A percentile compares a stretch with the other conserved stretches of the same genome.
Evolutionary conservation across 352 stramenopile species (phyloP).

Genomic region (Globisporangium apiculatum): DNA sequence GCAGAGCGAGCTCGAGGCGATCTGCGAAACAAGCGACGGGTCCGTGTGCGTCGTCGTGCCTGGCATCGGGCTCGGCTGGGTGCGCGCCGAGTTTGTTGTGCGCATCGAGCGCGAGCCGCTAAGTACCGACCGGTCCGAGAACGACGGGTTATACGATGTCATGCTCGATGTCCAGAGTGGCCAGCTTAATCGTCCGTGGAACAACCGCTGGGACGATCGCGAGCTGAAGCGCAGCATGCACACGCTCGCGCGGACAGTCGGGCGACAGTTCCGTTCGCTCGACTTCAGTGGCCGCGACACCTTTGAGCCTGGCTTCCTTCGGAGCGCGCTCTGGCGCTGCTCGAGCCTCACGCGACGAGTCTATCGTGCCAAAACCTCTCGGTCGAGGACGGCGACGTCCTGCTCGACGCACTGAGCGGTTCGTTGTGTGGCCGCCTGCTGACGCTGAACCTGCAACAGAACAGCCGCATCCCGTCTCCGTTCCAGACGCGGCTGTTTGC

Average conservation of each 20-base stretch:
- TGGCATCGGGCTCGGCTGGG: background rate
- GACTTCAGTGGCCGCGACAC: background rate
- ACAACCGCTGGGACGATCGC: background rate
- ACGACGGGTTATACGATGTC: background rate
- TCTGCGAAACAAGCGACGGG: slow-evolving; percentile 1
- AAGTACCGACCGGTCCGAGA: background rate
- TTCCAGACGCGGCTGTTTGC: too few relatives aligned
- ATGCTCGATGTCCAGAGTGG: background rate
- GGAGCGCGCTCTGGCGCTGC: too few relatives aligned
- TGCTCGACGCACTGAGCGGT: too few relatives aligned
- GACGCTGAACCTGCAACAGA: too few relatives aligned
- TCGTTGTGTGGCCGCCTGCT: too few relatives aligned
- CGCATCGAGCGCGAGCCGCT: background rate
- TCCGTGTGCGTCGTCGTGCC: background rate
- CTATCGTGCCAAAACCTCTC: too few relatives aligned
- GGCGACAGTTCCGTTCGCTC: background rate
- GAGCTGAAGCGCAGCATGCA: background rate
- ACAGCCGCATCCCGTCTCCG: too few relatives aligned
- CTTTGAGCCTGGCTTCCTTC: too few relatives aligned
- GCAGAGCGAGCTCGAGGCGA: slow-evolving; percentile 9
- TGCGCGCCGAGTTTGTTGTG: background rate
- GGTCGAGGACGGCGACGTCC: too few relatives aligned
- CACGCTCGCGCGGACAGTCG: background rate
- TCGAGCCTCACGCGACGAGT: too few relatives aligned
- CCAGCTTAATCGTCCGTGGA: too few relatives aligned